Percentiles rank a stretch among this genome's conserved stretches.
These are phyloP conservation scores for Trichocladium uniseriatum DNA, from an alignment of 495 filamentous ascomycete species.

Conservation along the genomic window DNA sequence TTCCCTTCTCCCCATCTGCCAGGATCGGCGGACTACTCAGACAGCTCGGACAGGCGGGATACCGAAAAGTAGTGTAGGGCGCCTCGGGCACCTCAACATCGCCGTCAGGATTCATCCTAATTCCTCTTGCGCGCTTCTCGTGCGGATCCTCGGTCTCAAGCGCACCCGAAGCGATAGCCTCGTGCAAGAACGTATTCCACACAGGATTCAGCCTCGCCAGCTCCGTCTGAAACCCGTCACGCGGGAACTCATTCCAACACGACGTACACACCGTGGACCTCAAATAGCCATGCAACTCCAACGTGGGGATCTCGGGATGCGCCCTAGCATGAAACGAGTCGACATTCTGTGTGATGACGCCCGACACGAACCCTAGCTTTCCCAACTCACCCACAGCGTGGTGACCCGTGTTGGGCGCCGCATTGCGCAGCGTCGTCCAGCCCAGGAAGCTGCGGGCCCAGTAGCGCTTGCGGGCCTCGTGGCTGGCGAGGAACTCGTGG, in stretches of 20 bases:
- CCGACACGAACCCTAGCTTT: slow-evolving; percentile 58
- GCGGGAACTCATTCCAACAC: slow-evolving; percentile 56
- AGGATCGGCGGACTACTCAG: slow-evolving; percentile 53
- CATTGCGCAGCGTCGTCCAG: slow-evolving; percentile 70
- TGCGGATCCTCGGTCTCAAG: slow-evolving; percentile 67
- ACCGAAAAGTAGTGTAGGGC: slow-evolving; percentile 81
- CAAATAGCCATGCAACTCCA: slow-evolving; percentile 88
- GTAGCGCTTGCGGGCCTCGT: slow-evolving; percentile 87
- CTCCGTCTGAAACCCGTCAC: slow-evolving; percentile 65
- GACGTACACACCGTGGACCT: slow-evolving; percentile 72
- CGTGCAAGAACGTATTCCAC: slow-evolving; percentile 70
- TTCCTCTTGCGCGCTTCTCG: slow-evolving; percentile 55
- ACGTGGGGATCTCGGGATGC: slow-evolving; percentile 63
- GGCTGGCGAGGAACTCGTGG: slow-evolving; percentile 71
- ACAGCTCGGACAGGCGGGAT: slow-evolving; percentile 81
- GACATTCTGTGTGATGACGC: slow-evolving; percentile 90
- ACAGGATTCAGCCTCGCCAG: slow-evolving; percentile 72
- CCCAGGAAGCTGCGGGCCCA: slow-evolving; percentile 94
- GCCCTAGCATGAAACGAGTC: slow-evolving; percentile 81
- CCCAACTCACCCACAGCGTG: slow-evolving; percentile 62
- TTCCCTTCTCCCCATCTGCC: slow-evolving; percentile 45
- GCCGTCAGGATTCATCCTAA: slow-evolving; percentile 86
- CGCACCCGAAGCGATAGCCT: slow-evolving; percentile 61
- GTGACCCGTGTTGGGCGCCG: slow-evolving; percentile 73
- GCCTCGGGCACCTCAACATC: slow-evolving; percentile 87